Evolutionary conservation across 108 stramenopile species (phyloP).

Genomic region (Ochromonas danica): DNA sequence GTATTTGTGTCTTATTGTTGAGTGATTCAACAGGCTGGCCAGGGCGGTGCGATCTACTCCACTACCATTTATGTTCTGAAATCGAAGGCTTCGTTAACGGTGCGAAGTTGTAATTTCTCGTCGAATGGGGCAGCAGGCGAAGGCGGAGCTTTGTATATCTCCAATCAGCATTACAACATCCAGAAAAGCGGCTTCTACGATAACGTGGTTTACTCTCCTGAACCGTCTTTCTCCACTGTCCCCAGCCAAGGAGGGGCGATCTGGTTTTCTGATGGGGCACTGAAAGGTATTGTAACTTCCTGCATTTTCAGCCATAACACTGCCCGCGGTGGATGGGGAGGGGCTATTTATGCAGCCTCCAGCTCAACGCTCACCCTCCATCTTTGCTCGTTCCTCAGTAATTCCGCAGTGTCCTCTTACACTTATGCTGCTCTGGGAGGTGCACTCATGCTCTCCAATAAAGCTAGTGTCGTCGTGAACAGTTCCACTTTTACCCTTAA

Average conservation of each 20-base stretch:
- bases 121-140: background rate
- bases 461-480: background rate
- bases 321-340: constrained; percentile 6
- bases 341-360: constrained; percentile 11
- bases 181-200: background rate
- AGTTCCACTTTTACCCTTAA: background rate
- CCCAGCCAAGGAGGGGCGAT: constrained; percentile 3
- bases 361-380: background rate
- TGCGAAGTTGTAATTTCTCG: background rate
- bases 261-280: background rate
- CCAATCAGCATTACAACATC: background rate
- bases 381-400: background rate
- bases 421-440: constrained; percentile 12
- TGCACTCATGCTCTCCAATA: background rate
- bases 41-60: constrained; percentile 20
- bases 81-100: too few species aligned
- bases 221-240: background rate
- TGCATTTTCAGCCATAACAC: background rate
- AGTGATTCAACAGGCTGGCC: too few species aligned
- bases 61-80: background rate
- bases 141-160: constrained; percentile 4
- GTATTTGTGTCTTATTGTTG: background rate
- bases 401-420: constrained; percentile 29
- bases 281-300: background rate
- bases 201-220: background rate